phyloP scores from a whole-genome alignment of 2,329 filamentous ascomycete genomes.

The Aspergillus uvarum region DNA sequence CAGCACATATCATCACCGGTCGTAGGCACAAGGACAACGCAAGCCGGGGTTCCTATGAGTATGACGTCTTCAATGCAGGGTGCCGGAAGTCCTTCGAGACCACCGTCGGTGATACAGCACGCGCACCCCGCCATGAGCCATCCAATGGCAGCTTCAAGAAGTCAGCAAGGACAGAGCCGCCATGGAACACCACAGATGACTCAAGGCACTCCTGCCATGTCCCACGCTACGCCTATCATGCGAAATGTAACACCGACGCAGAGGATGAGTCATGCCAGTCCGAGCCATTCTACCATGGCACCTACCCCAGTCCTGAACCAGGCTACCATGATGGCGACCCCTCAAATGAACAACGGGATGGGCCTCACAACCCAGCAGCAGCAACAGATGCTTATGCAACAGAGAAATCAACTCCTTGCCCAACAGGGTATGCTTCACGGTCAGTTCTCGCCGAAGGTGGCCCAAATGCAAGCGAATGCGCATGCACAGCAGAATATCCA shows the following conservation, averaged over 20 bases:
- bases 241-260: slow-evolving; percentile 49
- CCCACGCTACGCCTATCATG: slow-evolving; percentile 50
- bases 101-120: slow-evolving; percentile 49
- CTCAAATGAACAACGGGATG: slow-evolving; percentile 39
- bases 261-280: slow-evolving; percentile 48
- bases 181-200: slow-evolving; percentile 51
- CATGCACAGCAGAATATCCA: slow-evolving; percentile 50
- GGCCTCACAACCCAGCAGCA: slow-evolving; percentile 43
- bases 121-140: slow-evolving; percentile 48
- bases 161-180: slow-evolving; percentile 48
- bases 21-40: slow-evolving; percentile 40
- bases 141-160: slow-evolving; percentile 46
- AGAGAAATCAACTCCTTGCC: slow-evolving; percentile 40
- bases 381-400: slow-evolving; percentile 38
- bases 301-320: slow-evolving; percentile 48
- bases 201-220: slow-evolving; percentile 47
- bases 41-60: slow-evolving; percentile 46
- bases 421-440: slow-evolving; percentile 36
- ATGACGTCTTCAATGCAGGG: slow-evolving; percentile 47
- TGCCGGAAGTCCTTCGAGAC: slow-evolving; percentile 47
- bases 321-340: slow-evolving; percentile 39
- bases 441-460: slow-evolving; percentile 43
- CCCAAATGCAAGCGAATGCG: slow-evolving; percentile 45
- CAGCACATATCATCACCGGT: slow-evolving; percentile 48
- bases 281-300: slow-evolving; percentile 42